Conservation (phyloP, 2,329 filamentous ascomycete genomes). For the Chaetomium strumarium region DNA sequence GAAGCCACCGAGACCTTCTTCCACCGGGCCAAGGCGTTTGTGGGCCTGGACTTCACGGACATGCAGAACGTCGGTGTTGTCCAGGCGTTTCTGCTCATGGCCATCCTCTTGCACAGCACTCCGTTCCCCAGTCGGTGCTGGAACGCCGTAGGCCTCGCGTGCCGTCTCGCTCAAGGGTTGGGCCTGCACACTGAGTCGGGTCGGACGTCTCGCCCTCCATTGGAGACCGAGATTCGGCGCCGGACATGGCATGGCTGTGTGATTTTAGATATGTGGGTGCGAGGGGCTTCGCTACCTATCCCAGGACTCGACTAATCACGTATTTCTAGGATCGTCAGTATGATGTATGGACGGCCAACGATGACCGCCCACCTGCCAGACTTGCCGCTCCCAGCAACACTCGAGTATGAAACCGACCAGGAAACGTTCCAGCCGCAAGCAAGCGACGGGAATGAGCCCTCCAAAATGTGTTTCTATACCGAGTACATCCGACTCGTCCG, state of each 20-base stretch:
- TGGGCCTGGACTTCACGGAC: conserved; percentile 35
- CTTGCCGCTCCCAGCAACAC: conserved; percentile 12
- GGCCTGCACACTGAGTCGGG: conserved; percentile 33
- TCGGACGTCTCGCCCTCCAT: conserved; percentile 11
- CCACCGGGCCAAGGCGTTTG: conserved; percentile 30
- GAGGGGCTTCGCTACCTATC: not conserved
- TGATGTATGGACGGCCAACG: conserved; percentile 26
- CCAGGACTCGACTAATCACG: not conserved
- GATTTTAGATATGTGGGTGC: conserved; percentile 20
- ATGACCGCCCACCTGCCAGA: conserved; percentile 24
- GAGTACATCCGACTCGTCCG: conserved; percentile 17
- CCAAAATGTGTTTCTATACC: conserved; percentile 17
- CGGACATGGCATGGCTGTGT: conserved; percentile 26
- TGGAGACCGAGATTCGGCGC: conserved; percentile 33
- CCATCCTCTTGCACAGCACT: conserved; percentile 36
- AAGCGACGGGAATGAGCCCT: not conserved
- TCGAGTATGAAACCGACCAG: conserved; percentile 4
- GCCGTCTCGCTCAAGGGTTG: conserved; percentile 36
- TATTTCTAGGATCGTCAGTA: conserved; percentile 24
- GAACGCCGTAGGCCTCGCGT: conserved; percentile 38
- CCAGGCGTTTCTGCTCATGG: conserved; percentile 35
- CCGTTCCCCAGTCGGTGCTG: conserved; percentile 37
- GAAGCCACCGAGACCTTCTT: conserved; percentile 31
- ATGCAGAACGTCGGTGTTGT: conserved; percentile 34
- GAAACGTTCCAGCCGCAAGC: not conserved